Percentiles rank a stretch among this genome's conserved stretches.
Evolutionary conservation across 768 basidiomycete species (phyloP).

Genomic region (Boletus sp.): DNA sequence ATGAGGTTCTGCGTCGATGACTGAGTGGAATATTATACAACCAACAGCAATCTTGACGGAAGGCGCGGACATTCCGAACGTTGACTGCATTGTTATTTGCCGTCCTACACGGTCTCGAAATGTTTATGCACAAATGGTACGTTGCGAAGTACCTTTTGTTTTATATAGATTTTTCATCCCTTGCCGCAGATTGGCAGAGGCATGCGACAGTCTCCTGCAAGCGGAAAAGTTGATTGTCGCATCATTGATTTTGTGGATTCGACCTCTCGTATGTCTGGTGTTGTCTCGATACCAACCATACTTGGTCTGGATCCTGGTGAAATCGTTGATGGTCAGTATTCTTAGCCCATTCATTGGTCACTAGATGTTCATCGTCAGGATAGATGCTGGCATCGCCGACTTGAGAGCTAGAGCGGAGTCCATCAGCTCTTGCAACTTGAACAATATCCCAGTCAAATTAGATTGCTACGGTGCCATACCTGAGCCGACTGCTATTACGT

Average conservation of each 20-base stretch:
- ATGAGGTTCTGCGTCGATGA: neutral
- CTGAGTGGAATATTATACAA: neutral
- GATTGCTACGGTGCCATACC: slow-evolving; percentile 40
- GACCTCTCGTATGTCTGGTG: slow-evolving; percentile 59
- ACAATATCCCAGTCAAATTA: neutral
- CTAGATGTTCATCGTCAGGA: neutral
- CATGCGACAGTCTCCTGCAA: slow-evolving; percentile 77
- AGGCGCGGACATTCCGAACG: slow-evolving; percentile 91
- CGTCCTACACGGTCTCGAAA: slow-evolving; percentile 88
- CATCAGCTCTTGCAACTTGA: neutral
- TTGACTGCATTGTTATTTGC: slow-evolving; percentile 87
- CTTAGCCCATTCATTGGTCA: neutral
- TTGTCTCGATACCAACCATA: slow-evolving; percentile 76
- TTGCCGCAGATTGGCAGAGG: slow-evolving; percentile 81
- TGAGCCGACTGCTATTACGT: slow-evolving; percentile 61
- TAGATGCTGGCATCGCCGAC: slow-evolving; percentile 52
- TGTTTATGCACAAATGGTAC: slow-evolving; percentile 89
- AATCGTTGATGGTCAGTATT: slow-evolving; percentile 51
- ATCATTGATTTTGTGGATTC: slow-evolving; percentile 92
- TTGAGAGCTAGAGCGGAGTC: slow-evolving; percentile 43
- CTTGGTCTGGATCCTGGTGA: slow-evolving; percentile 80
- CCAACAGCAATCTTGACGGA: slow-evolving; percentile 77
- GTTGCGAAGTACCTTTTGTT: slow-evolving; percentile 5
- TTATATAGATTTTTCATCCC: neutral
- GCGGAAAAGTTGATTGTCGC: slow-evolving; percentile 79